These are phyloP conservation scores for Cyclaneusma minus DNA, from an alignment of 2,329 filamentous ascomycete genomes.

Conservation along the genomic window DNA sequence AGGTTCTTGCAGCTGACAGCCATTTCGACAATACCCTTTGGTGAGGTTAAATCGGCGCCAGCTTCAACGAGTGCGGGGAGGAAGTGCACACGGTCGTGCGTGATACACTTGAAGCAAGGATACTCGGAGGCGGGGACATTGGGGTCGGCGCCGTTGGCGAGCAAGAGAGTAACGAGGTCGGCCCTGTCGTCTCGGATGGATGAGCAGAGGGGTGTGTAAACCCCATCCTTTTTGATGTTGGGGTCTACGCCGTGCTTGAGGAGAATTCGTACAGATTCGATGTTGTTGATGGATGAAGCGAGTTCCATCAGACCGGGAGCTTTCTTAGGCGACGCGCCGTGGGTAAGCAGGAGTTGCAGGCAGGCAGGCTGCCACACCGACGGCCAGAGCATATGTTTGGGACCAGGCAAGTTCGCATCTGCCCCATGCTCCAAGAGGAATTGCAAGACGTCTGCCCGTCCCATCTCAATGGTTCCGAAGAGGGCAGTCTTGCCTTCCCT, in stretches of 20 bases:
- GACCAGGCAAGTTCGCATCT: conserved; percentile 51
- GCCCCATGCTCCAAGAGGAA: conserved; percentile 41
- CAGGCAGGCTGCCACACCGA: conserved; percentile 41
- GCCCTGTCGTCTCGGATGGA: conserved; percentile 49
- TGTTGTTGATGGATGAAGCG: conserved; percentile 45
- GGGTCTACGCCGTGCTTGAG: conserved; percentile 43
- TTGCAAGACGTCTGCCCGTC: conserved; percentile 39
- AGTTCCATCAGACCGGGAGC: conserved; percentile 48
- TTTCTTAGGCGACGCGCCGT: conserved; percentile 44
- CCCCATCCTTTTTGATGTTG: conserved; percentile 46
- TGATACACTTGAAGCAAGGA: conserved; percentile 53
- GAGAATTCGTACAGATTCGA: conserved; percentile 42
- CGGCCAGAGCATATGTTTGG: conserved; percentile 55
- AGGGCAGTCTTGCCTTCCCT: conserved; percentile 45
- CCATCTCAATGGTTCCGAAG: conserved; percentile 42
- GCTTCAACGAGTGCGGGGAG: conserved; percentile 42
- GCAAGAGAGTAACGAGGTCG: conserved; percentile 45
- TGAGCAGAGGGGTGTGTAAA: conserved; percentile 53
- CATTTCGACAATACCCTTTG: conserved; percentile 50
- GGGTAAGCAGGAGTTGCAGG: conserved; percentile 39
- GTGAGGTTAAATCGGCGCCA: conserved; percentile 40
- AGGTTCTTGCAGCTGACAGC: conserved; percentile 46
- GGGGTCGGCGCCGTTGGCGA: conserved; percentile 33
- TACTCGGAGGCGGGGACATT: conserved; percentile 45
- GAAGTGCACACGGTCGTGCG: conserved; percentile 45